Evolutionary conservation across 2,329 filamentous ascomycete species (phyloP).

Genomic region (Neurospora sp.): DNA sequence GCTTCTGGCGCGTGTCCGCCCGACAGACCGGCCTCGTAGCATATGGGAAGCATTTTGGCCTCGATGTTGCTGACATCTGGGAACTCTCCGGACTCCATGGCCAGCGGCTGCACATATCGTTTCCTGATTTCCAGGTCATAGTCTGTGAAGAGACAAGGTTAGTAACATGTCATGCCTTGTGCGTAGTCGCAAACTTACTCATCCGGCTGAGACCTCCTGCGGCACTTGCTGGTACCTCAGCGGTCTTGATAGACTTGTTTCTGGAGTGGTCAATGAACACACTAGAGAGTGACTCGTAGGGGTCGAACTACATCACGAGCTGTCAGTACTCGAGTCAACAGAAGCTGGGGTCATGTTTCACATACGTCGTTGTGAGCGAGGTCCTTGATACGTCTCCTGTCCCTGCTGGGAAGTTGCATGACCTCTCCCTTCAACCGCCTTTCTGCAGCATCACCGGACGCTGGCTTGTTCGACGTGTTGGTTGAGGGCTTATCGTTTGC

Average conservation of each 20-base stretch:
- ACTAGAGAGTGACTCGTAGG: conserved; percentile 42
- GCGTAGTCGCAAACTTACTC: conserved; percentile 46
- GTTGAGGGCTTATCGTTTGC: conserved; percentile 58
- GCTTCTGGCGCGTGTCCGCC: conserved; percentile 51
- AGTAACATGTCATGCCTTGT: not conserved
- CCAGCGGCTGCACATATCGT: conserved; percentile 53
- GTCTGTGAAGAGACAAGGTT: conserved; percentile 30
- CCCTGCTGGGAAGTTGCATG: conserved; percentile 59
- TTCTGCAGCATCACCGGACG: conserved; percentile 56
- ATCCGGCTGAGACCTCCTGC: conserved; percentile 66
- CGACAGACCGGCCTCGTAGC: conserved; percentile 54
- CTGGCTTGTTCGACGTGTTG: conserved; percentile 48
- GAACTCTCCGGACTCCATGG: conserved; percentile 60
- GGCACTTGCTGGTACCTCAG: conserved; percentile 58
- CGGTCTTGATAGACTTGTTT: conserved; percentile 31
- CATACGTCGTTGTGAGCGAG: conserved; percentile 51
- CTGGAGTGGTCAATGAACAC: conserved; percentile 43
- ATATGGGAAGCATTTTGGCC: conserved; percentile 57
- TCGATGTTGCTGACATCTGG: conserved; percentile 56
- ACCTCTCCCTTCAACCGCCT: conserved; percentile 58
- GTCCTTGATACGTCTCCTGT: conserved; percentile 58
- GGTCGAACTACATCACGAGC: conserved; percentile 36
- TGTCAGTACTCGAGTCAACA: conserved; percentile 15
- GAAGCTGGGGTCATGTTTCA: conserved; percentile 7
- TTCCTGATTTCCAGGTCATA: conserved; percentile 60